Conservation (phyloP, 2,329 filamentous ascomycete species). For the Ceratocystis papillata region DNA sequence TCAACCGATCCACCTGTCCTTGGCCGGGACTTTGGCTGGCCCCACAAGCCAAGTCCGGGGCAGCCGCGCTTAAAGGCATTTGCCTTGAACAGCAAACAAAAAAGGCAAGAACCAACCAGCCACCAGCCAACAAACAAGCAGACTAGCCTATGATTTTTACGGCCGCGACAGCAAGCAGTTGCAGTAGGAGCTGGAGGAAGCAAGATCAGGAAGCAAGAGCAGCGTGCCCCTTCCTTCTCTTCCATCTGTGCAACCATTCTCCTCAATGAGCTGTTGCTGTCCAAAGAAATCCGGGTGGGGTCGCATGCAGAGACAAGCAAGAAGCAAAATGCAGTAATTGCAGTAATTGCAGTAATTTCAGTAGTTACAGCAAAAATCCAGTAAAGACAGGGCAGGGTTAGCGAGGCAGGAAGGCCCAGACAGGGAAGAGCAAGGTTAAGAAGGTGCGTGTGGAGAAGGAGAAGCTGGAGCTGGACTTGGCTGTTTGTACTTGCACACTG, state of each 20-base stretch:
- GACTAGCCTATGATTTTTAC: no score
- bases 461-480: neutral
- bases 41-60: neutral
- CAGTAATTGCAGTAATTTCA: neutral
- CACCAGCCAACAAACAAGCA: no score
- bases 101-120: neutral
- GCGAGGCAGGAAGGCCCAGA: neutral
- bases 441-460: neutral
- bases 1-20: neutral
- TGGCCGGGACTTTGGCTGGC: neutral
- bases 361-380: neutral
- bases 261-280: neutral
- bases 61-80: neutral
- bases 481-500: neutral
- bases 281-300: neutral
- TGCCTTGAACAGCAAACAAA: neutral
- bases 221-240: neutral
- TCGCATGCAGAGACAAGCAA: neutral
- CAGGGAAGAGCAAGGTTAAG: neutral
- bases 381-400: neutral
- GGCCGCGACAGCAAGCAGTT: neutral
- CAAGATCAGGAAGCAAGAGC: neutral
- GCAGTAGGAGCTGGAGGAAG: neutral
- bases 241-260: constrained; percentile 8
- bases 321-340: neutral